Evolutionary conservation across 371 early-diverging fungal species (phyloP), one percentile per base, ranked within the genome.

Genomic region (Lichtheimia ornata): DNA sequence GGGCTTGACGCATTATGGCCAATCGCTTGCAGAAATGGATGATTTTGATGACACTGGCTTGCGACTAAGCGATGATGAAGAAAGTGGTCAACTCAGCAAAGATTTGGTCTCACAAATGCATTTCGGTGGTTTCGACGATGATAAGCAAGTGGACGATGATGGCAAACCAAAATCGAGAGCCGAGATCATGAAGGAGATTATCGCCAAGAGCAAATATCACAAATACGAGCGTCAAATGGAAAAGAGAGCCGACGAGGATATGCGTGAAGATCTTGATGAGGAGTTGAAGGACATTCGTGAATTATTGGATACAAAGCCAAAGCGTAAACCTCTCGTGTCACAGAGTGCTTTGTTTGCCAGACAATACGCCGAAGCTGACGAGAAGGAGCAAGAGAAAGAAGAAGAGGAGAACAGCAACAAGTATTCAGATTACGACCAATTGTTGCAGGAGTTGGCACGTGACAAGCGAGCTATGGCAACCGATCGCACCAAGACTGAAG

Each of bases 111-210:
- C 79, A 13, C 72, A 77, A 42, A 66, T 75, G 43, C 96, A 97
- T 76, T 97, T 97, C 69, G 97, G 97, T 69, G 96, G 96, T 30
- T 95, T 95, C 68, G 89, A 63, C 18, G 70, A 81, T 18, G 86
- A 88, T 27, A 76, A 74, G 11, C 70, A 71, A 43, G 62, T 56
- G 0, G 65, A 47, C 22, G 82, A 72, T 30, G 81, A 83, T 27
- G 74, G 70, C 14, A 71, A 83, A 50, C 83, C 81, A 12, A 96
- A 95, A 73, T 86, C 93, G 24, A 91, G 93, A 70, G 85, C 85
- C 25, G 97, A 98, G 74, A 72, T 98, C 56, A 97, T 97, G 98
- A 90, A 92, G 70, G 97, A 98, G 71, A 77, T 98, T 25, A 97
- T 98, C 56, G 91, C 94, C 30, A 98, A 98, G 81, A 91, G 93